Evolutionary conservation across 2,329 filamentous ascomycete genomes (phyloP).

Genomic region (Graphilbum ipis-grandicollis): DNA sequence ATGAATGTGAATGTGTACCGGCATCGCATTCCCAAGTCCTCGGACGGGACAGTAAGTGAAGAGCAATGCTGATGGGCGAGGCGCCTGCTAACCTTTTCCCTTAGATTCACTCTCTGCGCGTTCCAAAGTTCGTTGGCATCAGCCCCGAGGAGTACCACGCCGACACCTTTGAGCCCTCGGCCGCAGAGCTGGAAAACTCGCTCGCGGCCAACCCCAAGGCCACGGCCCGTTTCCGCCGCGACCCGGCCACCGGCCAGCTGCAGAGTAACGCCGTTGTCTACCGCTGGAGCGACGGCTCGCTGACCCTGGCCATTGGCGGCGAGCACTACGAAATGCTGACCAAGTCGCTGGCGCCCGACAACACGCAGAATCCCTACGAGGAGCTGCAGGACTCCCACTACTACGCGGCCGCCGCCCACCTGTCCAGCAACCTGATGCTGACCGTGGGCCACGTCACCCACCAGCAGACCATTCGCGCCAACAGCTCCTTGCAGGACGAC

Average conservation of each 20-base stretch:
- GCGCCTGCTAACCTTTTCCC: too few species aligned
- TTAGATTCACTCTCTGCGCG: constrained; percentile 54
- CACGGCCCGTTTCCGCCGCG: constrained; percentile 52
- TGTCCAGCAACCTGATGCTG: constrained; percentile 49
- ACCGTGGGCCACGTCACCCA: constrained; percentile 62
- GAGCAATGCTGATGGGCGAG: constrained; percentile 7
- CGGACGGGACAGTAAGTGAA: constrained; percentile 46
- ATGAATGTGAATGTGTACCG: constrained; percentile 49
- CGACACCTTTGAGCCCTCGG: constrained; percentile 45
- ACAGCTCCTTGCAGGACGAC: constrained; percentile 50
- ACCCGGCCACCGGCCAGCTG: constrained; percentile 45
- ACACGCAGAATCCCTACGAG: constrained; percentile 38
- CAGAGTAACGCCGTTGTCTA: constrained; percentile 62
- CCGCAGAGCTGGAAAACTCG: constrained; percentile 35
- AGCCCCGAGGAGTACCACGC: constrained; percentile 50
- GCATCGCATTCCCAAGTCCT: constrained; percentile 53
- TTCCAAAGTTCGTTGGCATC: constrained; percentile 57
- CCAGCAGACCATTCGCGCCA: constrained; percentile 50
- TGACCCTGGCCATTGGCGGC: constrained; percentile 58
- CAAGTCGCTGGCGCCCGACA: constrained; percentile 47
- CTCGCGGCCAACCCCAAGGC: constrained; percentile 39
- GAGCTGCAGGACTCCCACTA: constrained; percentile 56
- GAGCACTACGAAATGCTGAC: constrained; percentile 60
- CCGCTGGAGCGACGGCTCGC: constrained; percentile 63
- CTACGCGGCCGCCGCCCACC: constrained; percentile 56